Evolutionary conservation across 805 yeast genomes (phyloP).

Genomic region (Saturnispora dispora): DNA sequence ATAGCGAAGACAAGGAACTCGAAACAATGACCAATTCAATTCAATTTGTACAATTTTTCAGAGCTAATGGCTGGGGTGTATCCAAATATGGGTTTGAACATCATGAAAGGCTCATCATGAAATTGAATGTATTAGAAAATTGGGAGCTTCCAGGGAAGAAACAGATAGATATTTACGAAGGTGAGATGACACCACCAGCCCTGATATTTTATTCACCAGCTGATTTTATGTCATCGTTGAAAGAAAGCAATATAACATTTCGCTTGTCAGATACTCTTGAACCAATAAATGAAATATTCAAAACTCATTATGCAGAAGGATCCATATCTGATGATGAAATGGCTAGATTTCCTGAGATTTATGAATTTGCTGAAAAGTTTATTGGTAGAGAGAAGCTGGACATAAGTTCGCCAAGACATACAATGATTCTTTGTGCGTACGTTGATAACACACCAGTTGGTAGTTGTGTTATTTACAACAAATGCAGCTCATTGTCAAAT

Average conservation of each 20-base stretch:
- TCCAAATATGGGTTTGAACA: constrained; percentile 13
- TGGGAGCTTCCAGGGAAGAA: constrained; percentile 42
- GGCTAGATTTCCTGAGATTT: constrained; percentile 23
- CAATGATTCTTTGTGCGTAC: constrained; percentile 29
- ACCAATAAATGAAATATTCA: constrained; percentile 26
- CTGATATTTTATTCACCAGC: background rate
- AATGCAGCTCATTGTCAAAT: constrained; percentile 35
- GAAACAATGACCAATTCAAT: constrained; percentile 5
- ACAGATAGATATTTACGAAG: background rate
- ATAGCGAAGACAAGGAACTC: constrained; percentile 11
- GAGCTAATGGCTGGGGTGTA: constrained; percentile 35
- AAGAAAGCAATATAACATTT: constrained; percentile 48
- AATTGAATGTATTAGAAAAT: constrained; percentile 29
- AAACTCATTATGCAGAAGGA: constrained; percentile 26
- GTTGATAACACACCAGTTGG: constrained; percentile 27
- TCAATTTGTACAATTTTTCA: constrained; percentile 26
- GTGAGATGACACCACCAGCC: background rate
- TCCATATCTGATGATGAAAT: constrained; percentile 18
- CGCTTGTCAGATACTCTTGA: constrained; percentile 40
- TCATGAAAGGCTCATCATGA: constrained; percentile 28
- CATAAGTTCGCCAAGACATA: constrained; percentile 28
- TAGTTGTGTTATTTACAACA: constrained; percentile 38
- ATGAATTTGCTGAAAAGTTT: constrained; percentile 16
- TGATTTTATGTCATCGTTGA: constrained; percentile 22
- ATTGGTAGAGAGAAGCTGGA: constrained; percentile 30